Conservation (phyloP, 1,139 yeast species). For the Meyerozyma elateridarum region DNA sequence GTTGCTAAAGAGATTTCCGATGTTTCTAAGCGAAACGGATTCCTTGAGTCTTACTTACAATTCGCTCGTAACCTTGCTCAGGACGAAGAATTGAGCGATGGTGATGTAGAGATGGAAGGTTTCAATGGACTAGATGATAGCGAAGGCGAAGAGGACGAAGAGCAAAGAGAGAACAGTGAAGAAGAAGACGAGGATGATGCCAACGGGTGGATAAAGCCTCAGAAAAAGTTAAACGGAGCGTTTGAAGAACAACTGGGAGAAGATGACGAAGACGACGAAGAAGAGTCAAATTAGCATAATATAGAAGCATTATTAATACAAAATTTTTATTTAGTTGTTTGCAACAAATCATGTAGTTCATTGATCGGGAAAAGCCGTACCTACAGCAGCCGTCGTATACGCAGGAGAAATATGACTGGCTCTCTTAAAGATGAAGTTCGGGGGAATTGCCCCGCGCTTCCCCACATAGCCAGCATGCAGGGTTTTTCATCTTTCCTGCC, state of each 20-base stretch:
- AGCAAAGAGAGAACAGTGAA: constrained; percentile 6
- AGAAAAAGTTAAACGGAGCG: constrained; percentile 2
- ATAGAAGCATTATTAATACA: too few relatives aligned
- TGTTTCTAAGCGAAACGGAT: constrained; percentile 51
- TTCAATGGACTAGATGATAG: constrained; percentile 16
- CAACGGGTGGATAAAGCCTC: constrained; percentile 3
- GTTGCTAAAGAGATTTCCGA: constrained; percentile 69
- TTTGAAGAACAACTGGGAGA: constrained; percentile 1
- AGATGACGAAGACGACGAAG: constrained; percentile 2
- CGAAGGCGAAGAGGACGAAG: constrained; percentile 15
- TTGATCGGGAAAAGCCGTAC: too few relatives aligned
- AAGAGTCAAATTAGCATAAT: constrained; percentile 2
- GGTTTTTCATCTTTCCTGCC: too few relatives aligned
- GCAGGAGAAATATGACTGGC: background rate
- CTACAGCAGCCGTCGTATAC: too few relatives aligned
- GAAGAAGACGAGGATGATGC: constrained; percentile 1
- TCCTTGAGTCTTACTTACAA: constrained; percentile 41
- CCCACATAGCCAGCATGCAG: constrained; percentile 2
- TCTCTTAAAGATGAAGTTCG: background rate
- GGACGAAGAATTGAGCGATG: constrained; percentile 16
- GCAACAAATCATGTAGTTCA: too few relatives aligned
- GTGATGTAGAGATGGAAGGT: constrained; percentile 12
- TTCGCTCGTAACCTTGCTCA: constrained; percentile 7
- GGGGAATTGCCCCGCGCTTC: constrained; percentile 1
- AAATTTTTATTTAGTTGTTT: too few relatives aligned